Conservation (phyloP, 208 protist species). For the Leishmania turanica region DNA sequence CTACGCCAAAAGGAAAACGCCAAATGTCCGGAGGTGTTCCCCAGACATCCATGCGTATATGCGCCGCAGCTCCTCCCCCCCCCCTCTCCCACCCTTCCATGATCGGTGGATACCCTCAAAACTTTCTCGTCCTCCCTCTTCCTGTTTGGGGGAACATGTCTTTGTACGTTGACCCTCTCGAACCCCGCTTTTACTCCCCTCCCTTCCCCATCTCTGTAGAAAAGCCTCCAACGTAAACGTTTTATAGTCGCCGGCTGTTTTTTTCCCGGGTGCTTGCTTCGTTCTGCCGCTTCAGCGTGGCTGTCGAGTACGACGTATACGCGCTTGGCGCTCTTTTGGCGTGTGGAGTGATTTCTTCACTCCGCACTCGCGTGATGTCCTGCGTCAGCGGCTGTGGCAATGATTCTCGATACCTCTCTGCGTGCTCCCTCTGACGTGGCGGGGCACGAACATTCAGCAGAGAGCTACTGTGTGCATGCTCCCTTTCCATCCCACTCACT, state of each 20-base stretch:
- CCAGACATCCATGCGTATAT: neutral
- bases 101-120: no score
- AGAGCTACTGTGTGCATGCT: neutral
- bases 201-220: no score
- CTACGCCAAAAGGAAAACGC: neutral
- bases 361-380: neutral
- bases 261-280: neutral
- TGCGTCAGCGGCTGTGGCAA: neutral
- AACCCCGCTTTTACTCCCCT: no score
- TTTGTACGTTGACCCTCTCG: no score
- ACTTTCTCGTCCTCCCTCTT: no score
- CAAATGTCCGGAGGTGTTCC: neutral
- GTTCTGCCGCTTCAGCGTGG: neutral
- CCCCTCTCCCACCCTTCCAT: no score
- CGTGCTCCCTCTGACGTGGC: neutral
- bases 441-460: neutral
- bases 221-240: no score
- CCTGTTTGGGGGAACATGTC: no score
- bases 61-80: no score
- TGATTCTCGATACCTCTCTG: neutral
- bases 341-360: neutral
- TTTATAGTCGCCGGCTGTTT: no score
- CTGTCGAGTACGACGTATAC: neutral
- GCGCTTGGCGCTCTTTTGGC: neutral
- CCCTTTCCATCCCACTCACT: neutral